Evolutionary conservation across 2,329 filamentous ascomycete genomes (phyloP).

Genomic region (Colletotrichum tofieldiae): DNA sequence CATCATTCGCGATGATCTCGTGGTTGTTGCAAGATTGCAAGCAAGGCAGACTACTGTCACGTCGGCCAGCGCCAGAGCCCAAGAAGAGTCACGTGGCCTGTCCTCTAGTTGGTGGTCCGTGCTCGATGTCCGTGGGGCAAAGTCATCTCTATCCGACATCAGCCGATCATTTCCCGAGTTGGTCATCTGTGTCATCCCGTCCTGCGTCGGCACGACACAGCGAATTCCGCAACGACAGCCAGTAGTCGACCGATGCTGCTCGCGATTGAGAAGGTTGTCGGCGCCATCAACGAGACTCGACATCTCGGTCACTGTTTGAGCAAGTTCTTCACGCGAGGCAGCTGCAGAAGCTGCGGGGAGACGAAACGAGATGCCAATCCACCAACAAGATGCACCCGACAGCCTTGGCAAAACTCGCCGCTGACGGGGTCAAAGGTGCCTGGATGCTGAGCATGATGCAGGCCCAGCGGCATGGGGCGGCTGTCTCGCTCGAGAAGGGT

Average conservation of each 20-base stretch:
- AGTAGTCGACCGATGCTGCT: not conserved
- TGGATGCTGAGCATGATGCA: conserved; percentile 11
- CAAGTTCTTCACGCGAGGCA: conserved; percentile 7
- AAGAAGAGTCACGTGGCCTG: not conserved
- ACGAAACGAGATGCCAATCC: conserved; percentile 4
- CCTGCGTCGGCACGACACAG: not conserved
- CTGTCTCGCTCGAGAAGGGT: not conserved
- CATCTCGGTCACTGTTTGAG: conserved; percentile 4
- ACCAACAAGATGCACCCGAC: not conserved
- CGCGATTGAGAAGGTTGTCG: not conserved
- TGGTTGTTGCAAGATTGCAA: not conserved
- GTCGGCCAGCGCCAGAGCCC: not conserved
- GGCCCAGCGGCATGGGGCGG: not conserved
- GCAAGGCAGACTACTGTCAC: not conserved
- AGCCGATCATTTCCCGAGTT: not conserved
- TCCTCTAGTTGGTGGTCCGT: not conserved
- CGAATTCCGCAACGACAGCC: not conserved
- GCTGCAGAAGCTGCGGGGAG: conserved; percentile 1
- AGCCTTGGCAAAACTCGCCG: not conserved
- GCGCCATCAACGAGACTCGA: not conserved
- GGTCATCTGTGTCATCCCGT: not conserved
- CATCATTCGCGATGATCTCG: not conserved
- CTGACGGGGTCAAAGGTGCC: not conserved
- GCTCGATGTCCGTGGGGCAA: not conserved
- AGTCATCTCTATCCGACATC: not conserved